Evolutionary conservation across 331 rosid genomes (phyloP).

Genomic region (Malus hybrid): DNA sequence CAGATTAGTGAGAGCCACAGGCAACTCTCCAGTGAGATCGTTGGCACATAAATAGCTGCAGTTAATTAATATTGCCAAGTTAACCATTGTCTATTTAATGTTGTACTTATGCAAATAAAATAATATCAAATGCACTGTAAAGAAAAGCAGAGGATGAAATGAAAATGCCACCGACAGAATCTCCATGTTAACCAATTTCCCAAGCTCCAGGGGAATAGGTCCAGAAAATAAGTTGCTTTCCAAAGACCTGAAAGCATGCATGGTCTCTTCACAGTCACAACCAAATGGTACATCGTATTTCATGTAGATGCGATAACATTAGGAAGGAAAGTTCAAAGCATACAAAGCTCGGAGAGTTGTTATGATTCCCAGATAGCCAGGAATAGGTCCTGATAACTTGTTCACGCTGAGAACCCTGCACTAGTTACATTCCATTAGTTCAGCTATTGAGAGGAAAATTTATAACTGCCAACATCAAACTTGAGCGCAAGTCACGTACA

Average conservation of each 20-base stretch:
- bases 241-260: slow-evolving; percentile 3
- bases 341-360: slow-evolving; percentile 12
- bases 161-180: not conserved
- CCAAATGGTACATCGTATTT: not conserved
- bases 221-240: slow-evolving; percentile 21
- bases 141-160: not conserved
- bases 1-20: not conserved
- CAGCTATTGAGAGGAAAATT: not conserved
- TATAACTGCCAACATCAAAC: not conserved
- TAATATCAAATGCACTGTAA: not conserved
- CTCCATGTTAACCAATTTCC: slow-evolving; percentile 17
- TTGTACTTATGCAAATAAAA: not conserved
- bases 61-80: too few species aligned
- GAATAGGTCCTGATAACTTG: slow-evolving; percentile 22
- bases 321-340: not conserved
- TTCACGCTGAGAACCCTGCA: slow-evolving; percentile 15
- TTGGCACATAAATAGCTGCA: too few species aligned
- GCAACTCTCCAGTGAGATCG: not conserved
- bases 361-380: slow-evolving; percentile 16
- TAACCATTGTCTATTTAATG: too few species aligned
- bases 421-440: not conserved
- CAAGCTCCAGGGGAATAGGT: slow-evolving; percentile 13
- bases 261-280: not conserved
- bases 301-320: not conserved
- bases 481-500: not conserved